These are phyloP conservation scores for Crithidia brevicula DNA, from an alignment of 208 protist genomes.

Conservation along the genomic window DNA sequence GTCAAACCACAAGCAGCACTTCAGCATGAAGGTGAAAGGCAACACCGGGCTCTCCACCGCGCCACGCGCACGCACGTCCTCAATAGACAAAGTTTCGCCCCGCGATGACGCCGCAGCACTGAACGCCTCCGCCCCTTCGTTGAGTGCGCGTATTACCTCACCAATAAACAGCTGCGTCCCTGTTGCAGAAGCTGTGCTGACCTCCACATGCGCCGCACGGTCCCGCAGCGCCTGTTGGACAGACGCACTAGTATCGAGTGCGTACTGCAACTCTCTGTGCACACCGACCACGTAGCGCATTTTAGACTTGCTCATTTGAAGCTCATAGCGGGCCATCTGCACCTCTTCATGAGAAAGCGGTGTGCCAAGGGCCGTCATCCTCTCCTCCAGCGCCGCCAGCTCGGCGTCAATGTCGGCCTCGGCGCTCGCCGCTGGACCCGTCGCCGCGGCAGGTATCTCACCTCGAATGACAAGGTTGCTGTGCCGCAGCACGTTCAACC, in stretches of 20 bases:
- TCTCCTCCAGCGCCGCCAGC: conserved; percentile 51
- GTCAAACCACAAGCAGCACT: conserved; percentile 88
- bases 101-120: conserved; percentile 5
- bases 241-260: conserved; percentile 47
- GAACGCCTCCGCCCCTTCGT: conserved; percentile 37
- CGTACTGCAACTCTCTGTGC: conserved; percentile 68
- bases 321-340: conserved; percentile 78
- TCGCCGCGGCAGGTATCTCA: conserved; percentile 50
- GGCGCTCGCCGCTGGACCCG: not conserved
- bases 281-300: conserved; percentile 90
- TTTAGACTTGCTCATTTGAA: conserved; percentile 59
- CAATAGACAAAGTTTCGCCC: conserved; percentile 14
- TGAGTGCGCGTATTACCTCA: conserved; percentile 53
- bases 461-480: conserved; percentile 85
- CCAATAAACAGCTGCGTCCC: conserved; percentile 46
- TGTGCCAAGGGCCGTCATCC: conserved; percentile 49
- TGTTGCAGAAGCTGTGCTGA: conserved; percentile 10
- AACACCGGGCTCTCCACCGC: conserved; percentile 61
- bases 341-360: conserved; percentile 50
- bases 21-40: conserved; percentile 92
- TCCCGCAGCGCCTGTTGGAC: conserved; percentile 17
- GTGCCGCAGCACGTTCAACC: conserved; percentile 69
- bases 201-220: no score
- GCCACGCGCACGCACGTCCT: conserved; percentile 36
- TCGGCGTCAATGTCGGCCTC: conserved; percentile 33